Evolutionary conservation across 1,139 yeast genomes (phyloP).

Genomic region (Candida sanyaensis): DNA sequence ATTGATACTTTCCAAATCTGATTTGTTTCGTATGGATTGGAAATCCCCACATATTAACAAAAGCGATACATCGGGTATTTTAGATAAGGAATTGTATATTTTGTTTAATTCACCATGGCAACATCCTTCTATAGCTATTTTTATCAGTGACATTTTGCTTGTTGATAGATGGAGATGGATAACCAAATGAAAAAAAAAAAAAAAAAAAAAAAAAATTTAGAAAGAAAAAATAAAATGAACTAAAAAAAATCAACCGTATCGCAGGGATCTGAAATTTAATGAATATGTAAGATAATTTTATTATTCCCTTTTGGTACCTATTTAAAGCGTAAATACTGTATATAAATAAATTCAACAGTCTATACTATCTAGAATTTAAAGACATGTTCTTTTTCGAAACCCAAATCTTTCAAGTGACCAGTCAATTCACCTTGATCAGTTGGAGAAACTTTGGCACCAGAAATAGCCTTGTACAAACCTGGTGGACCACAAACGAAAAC

Average conservation of each 20-base stretch:
- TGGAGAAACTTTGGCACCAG: conserved; percentile 86
- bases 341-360: not conserved
- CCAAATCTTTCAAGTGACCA: conserved; percentile 86
- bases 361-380: conserved; percentile 66
- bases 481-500: conserved; percentile 95
- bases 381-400: conserved; percentile 84
- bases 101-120: conserved; percentile 80
- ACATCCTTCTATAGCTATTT: conserved; percentile 85
- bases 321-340: too few species aligned
- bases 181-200: not conserved
- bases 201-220: not conserved
- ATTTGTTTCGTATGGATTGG: conserved; percentile 64
- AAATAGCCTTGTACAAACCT: conserved; percentile 40
- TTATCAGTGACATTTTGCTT: conserved; percentile 5
- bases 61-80: conserved; percentile 48
- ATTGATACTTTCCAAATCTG: conserved; percentile 69
- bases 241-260: too few species aligned
- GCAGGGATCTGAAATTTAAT: too few species aligned
- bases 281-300: too few species aligned
- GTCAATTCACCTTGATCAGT: conserved; percentile 92
- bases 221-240: too few species aligned
- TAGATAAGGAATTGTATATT: conserved; percentile 49
- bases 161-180: not conserved
- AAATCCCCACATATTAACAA: conserved; percentile 87
- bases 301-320: not conserved